Percentiles rank a stretch among this genome's conserved stretches.
phyloP scores from a whole-genome alignment of 2,329 filamentous ascomycete genomes.

The Verticillium dahliae region DNA sequence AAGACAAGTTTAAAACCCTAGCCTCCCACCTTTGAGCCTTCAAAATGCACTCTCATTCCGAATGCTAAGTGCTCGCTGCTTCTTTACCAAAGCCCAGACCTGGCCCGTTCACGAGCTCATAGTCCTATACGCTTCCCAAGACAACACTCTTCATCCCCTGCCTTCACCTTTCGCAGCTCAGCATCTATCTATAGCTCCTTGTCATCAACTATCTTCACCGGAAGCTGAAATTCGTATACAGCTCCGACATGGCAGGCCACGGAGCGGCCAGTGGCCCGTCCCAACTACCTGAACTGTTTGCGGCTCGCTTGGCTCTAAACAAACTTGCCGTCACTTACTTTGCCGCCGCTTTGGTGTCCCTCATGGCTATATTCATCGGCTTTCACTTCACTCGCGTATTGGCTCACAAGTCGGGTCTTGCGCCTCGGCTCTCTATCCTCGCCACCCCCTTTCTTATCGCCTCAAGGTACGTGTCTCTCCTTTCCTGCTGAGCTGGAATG shows the following conservation, averaged over 20 bases:
- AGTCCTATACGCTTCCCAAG: too few species aligned
- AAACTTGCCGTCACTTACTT: constrained; percentile 17
- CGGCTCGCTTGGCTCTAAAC: constrained; percentile 14
- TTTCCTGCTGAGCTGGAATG: too few species aligned
- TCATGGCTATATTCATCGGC: constrained; percentile 6
- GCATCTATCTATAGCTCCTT: too few species aligned
- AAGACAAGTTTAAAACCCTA: too few species aligned
- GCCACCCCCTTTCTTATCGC: constrained; percentile 5
- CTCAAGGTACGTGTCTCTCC: constrained; percentile 5
- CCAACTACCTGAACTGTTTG: constrained; percentile 4
- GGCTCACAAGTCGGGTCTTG: constrained; percentile 4
- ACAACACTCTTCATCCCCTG: too few species aligned
- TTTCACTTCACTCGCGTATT: constrained; percentile 8
- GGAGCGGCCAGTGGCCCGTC: not conserved
- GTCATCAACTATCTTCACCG: too few species aligned
- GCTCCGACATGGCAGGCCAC: not conserved
- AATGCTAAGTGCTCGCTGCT: not conserved
- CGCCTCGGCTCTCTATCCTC: constrained; percentile 1
- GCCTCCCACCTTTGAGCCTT: too few species aligned
- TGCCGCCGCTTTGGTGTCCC: constrained; percentile 5
- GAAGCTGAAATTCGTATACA: not conserved
- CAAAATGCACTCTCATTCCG: not conserved
- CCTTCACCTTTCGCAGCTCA: too few species aligned
- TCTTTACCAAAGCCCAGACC: too few species aligned
- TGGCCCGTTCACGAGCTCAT: too few species aligned